phyloP scores from a whole-genome alignment of 1,139 yeast genomes.

The Yamadazyma spencermartinsiae region DNA sequence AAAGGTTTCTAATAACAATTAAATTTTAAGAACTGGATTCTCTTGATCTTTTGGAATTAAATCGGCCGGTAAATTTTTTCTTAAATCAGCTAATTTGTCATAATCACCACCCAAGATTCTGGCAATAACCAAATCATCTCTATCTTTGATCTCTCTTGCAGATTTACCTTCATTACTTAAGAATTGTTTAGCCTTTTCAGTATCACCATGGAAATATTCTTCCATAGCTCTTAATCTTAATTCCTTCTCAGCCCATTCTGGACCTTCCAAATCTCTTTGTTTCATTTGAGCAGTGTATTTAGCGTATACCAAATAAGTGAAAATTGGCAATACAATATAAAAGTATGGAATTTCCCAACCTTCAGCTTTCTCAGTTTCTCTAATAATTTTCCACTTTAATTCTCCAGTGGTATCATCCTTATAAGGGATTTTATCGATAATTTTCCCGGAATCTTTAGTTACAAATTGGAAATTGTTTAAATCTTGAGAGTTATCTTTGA shows the following conservation, averaged over 20 bases:
- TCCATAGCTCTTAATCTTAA: conserved; percentile 79
- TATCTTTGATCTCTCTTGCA: conserved; percentile 59
- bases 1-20: conserved; percentile 8
- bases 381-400: conserved; percentile 74
- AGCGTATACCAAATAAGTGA: conserved; percentile 42
- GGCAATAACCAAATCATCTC: conserved; percentile 80
- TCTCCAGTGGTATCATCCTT: conserved; percentile 79
- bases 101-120: conserved; percentile 84
- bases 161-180: conserved; percentile 58
- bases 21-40: conserved; percentile 37
- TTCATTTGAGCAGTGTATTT: conserved; percentile 49
- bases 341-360: conserved; percentile 85
- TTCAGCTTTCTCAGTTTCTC: conserved; percentile 73
- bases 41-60: conserved; percentile 38
- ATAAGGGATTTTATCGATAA: conserved; percentile 82
- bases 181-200: conserved; percentile 57
- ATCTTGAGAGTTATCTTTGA: conserved; percentile 63
- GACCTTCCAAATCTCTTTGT: conserved; percentile 46
- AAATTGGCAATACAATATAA: conserved; percentile 68
- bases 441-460: conserved; percentile 62
- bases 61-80: conserved; percentile 50
- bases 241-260: conserved; percentile 86
- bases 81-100: conserved; percentile 73
- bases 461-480: conserved; percentile 60
- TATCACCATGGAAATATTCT: conserved; percentile 58